A percentile compares a stretch with the other conserved stretches of the same genome.
Conservation (phyloP, 2,329 filamentous ascomycete species). For the Talaromyces sp. region DNA sequence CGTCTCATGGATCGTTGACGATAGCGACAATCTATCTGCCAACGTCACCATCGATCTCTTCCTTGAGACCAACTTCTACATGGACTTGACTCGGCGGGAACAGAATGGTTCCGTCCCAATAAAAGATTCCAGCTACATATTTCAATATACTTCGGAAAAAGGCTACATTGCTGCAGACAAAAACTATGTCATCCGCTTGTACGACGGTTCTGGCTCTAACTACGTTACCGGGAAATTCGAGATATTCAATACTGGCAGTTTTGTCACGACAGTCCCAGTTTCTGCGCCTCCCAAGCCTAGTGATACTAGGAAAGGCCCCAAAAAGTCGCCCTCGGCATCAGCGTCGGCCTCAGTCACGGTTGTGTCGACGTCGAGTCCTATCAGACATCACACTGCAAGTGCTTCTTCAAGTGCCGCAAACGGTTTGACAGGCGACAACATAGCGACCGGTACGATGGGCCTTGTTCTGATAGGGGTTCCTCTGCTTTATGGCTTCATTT, state of each 20-base stretch:
- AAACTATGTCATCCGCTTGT: neutral
- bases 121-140: neutral
- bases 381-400: neutral
- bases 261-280: neutral
- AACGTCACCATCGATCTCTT: slow-evolving; percentile 6
- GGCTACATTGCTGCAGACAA: neutral
- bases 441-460: neutral
- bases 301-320: neutral
- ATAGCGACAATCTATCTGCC: slow-evolving; percentile 4
- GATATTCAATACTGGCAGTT: slow-evolving; percentile 2
- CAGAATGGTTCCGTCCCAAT: neutral
- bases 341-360: neutral
- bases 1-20: slow-evolving; percentile 6
- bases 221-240: neutral
- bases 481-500: neutral
- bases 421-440: neutral
- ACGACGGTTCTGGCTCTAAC: neutral
- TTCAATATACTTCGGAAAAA: slow-evolving; percentile 5
- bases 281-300: neutral
- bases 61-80: neutral
- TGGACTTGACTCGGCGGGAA: neutral
- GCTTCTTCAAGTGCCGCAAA: neutral
- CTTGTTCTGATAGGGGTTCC: neutral
- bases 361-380: neutral
- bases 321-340: neutral